Conservation (phyloP, 768 basidiomycete species). For the Crepidotus variabilis region DNA sequence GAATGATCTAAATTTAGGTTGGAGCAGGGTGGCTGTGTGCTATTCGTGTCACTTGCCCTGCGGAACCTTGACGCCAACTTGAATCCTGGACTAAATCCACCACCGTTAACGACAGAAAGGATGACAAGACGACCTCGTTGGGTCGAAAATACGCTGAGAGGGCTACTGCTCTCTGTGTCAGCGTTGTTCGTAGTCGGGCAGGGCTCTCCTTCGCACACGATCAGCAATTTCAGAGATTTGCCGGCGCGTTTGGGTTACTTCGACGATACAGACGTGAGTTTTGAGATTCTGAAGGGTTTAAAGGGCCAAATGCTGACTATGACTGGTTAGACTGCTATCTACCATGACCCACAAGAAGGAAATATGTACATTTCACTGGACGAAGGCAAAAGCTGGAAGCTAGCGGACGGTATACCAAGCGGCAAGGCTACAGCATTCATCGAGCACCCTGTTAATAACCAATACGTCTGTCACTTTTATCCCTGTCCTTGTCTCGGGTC, state of each 20-base stretch:
- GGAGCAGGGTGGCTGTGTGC: constrained; percentile 15
- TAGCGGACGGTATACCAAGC: constrained; percentile 44
- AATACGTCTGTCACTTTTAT: constrained; percentile 46
- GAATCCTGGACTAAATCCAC: constrained; percentile 13
- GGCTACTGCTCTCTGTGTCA: constrained; percentile 12
- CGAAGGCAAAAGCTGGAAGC: constrained; percentile 75
- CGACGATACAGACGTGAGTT: constrained; percentile 65
- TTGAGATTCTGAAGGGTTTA: neutral
- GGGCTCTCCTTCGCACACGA: constrained; percentile 37
- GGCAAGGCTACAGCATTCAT: constrained; percentile 71
- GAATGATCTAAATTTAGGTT: no score
- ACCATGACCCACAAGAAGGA: constrained; percentile 70
- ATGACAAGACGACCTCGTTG: constrained; percentile 13
- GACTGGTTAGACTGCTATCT: constrained; percentile 51
- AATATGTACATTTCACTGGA: constrained; percentile 77
- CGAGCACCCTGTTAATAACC: constrained; percentile 82
- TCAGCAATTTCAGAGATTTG: constrained; percentile 63
- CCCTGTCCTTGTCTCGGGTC: neutral
- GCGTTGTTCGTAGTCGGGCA: constrained; percentile 17
- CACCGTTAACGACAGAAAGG: constrained; percentile 10
- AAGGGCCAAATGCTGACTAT: constrained; percentile 6
- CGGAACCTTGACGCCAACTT: neutral
- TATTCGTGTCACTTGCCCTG: constrained; percentile 14
- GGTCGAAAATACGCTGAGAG: constrained; percentile 11
- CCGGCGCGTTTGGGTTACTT: constrained; percentile 86